Evolutionary conservation across 1,284 basidiomycete species (phyloP).

Genomic region (Irpex sp.): DNA sequence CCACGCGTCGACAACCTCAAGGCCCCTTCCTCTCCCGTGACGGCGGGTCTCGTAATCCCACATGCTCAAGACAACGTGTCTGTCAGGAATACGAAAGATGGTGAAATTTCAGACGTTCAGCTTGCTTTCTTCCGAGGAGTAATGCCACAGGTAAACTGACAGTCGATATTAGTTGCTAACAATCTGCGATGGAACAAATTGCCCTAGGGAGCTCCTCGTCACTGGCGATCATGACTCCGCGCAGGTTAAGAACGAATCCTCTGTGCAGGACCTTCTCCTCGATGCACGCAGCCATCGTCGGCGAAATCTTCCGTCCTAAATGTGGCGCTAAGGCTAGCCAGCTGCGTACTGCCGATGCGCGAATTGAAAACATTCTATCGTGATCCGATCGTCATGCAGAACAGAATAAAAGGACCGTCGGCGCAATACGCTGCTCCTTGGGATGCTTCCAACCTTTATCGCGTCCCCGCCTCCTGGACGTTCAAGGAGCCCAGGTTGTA

Average conservation of each 20-base stretch:
- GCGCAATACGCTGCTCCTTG: neutral
- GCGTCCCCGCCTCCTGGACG: neutral
- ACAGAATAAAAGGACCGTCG: conserved; percentile 9
- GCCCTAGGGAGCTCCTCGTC: neutral
- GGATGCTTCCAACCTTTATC: neutral
- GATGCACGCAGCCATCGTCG: neutral
- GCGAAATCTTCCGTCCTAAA: neutral
- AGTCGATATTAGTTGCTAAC: neutral
- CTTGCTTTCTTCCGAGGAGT: neutral
- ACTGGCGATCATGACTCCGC: neutral
- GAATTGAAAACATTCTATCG: conserved; percentile 4
- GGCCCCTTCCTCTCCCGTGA: neutral
- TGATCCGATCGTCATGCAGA: conserved; percentile 16
- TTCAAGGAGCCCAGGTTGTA: neutral
- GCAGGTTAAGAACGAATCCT: neutral
- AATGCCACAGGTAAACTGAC: neutral
- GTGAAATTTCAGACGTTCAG: neutral
- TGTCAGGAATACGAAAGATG: neutral
- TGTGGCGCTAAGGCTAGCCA: neutral
- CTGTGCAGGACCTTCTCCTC: neutral
- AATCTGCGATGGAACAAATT: neutral
- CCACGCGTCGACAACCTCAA: neutral
- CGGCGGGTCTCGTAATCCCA: neutral
- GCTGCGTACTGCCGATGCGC: neutral
- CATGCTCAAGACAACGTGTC: neutral